Evolutionary conservation across 2,329 filamentous ascomycete genomes (phyloP).

Genomic region (Dactylellina haptotyla): DNA sequence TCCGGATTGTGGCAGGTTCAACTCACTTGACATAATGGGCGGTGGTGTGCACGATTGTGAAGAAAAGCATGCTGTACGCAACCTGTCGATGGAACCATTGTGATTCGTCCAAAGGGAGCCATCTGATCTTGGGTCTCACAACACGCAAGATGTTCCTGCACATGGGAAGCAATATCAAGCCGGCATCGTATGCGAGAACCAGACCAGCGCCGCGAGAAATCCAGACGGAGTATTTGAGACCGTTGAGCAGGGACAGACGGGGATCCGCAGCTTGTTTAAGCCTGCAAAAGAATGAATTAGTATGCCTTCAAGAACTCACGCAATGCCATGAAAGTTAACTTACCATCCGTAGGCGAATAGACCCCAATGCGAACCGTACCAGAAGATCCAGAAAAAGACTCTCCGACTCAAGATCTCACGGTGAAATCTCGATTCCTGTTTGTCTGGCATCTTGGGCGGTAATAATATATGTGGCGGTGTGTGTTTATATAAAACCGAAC

Average conservation of each 20-base stretch:
- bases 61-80: slow-evolving; percentile 87
- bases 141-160: slow-evolving; percentile 88
- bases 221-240: slow-evolving; percentile 89
- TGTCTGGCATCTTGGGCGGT: slow-evolving; percentile 62
- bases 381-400: slow-evolving; percentile 80
- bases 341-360: slow-evolving; percentile 90
- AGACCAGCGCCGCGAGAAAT: slow-evolving; percentile 92
- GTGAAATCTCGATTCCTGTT: slow-evolving; percentile 63
- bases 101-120: slow-evolving; percentile 93
- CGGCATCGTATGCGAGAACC: slow-evolving; percentile 82
- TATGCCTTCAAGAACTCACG: not conserved
- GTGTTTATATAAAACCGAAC: not conserved
- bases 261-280: slow-evolving; percentile 77
- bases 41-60: slow-evolving; percentile 77
- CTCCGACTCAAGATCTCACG: slow-evolving; percentile 77
- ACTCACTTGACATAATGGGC: slow-evolving; percentile 93
- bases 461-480: slow-evolving; percentile 7
- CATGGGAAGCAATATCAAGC: slow-evolving; percentile 91
- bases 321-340: slow-evolving; percentile 59
- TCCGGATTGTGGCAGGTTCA: not conserved
- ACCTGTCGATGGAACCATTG: slow-evolving; percentile 96
- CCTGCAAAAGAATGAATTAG: slow-evolving; percentile 67
- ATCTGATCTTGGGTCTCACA: slow-evolving; percentile 85
- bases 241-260: slow-evolving; percentile 80
- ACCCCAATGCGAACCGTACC: slow-evolving; percentile 80